These are phyloP conservation scores for Schizopora paradoxa DNA, from an alignment of 1,284 basidiomycete species.

Conservation along the genomic window DNA sequence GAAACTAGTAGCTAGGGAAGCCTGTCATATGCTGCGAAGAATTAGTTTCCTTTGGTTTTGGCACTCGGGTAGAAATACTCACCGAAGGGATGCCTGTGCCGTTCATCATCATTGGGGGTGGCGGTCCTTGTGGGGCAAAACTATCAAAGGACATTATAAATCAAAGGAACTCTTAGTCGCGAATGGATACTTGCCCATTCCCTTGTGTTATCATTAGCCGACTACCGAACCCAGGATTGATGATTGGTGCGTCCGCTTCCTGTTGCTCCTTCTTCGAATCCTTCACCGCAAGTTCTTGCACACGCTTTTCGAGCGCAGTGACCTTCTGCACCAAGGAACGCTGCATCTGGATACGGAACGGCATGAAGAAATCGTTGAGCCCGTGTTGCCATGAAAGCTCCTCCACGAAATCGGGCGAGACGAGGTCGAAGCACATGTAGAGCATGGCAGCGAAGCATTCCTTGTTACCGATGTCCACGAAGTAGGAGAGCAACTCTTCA, in stretches of 20 bases:
- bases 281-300: slow-evolving; percentile 77
- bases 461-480: slow-evolving; percentile 96
- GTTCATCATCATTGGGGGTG: slow-evolving; percentile 36
- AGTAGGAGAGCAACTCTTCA: slow-evolving; percentile 91
- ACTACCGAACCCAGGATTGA: slow-evolving; percentile 65
- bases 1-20: too few species aligned
- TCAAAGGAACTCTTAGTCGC: slow-evolving; percentile 3
- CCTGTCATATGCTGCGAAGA: slow-evolving; percentile 16
- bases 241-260: slow-evolving; percentile 76
- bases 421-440: slow-evolving; percentile 89
- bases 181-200: slow-evolving; percentile 52
- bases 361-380: slow-evolving; percentile 94
- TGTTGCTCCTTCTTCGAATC: slow-evolving; percentile 83
- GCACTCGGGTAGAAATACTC: slow-evolving; percentile 37
- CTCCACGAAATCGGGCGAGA: slow-evolving; percentile 88
- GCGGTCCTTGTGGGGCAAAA: slow-evolving; percentile 39
- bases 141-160: slow-evolving; percentile 23
- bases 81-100: slow-evolving; percentile 33
- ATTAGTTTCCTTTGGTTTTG: not conserved
- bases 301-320: slow-evolving; percentile 73
- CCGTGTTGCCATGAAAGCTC: slow-evolving; percentile 95
- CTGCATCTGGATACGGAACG: slow-evolving; percentile 86
- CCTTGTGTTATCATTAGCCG: slow-evolving; percentile 60
- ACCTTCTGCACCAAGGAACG: slow-evolving; percentile 63
- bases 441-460: slow-evolving; percentile 93